Evolutionary conservation across 1,284 basidiomycete species (phyloP), one percentile per base, ranked within the genome.

Genomic region (Sporisorium scitamineum): DNA sequence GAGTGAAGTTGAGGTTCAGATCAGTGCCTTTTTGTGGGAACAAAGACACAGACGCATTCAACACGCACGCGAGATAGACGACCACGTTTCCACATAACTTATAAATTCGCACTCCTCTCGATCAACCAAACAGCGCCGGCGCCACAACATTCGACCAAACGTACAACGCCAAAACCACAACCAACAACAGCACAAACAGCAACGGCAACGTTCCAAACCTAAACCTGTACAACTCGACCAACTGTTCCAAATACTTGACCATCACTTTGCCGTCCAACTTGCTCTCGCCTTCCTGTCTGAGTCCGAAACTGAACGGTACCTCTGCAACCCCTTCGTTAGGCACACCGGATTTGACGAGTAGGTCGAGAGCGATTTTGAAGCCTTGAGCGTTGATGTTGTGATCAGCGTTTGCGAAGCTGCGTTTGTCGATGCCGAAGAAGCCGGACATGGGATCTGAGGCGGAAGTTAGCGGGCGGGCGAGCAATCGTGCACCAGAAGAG

Each of bases 381-480:
- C 75, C 75, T 26, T 73, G 66, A 1, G 75, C 70, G 37, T 77
- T 77, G 66, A 77, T 73, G 22, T 66, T 50, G 18, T 37, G 58
- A 18, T 72, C 75, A 0, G 75, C 75, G 5, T 44, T 34, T 0
- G 29, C 29, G 22, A 77, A 77, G 13, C 41, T 44, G 3, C 86
- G 86, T 65, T 86, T 87, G 26, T 84, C 80, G 57, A 88, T 85
- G 27, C 86, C 88, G 65, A 88, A 88, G 85, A 88, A 88, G 4
- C 87, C 88, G 3, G 85, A 85, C 87, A 88, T 88, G 16, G 87
- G 87, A 70, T 88, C 87, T 70, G 85, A 86, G 1, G 87, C 87
- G 56, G 81, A 74, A 1, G 87, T 88, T 39, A 88, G 79, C 0
- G 87, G 87, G 3, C 86, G 74, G 0, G 88, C 87, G 39, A 88